Percentiles rank a stretch among this genome's conserved stretches.
These are phyloP conservation scores for Corylus americana DNA, from an alignment of 306 rosid genomes.

Conservation along the genomic window DNA sequence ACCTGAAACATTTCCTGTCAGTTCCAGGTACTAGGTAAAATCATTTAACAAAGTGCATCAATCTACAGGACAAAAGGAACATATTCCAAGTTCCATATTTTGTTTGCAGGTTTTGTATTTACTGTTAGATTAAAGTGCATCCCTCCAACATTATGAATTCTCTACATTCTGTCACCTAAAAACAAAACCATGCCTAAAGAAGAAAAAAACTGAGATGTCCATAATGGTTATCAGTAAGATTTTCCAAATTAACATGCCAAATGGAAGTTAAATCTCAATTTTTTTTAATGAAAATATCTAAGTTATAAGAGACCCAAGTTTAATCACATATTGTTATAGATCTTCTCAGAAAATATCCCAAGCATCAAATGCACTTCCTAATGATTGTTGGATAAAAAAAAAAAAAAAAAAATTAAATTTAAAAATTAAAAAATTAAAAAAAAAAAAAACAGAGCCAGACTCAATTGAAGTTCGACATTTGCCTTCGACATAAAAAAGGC, in stretches of 20 bases:
- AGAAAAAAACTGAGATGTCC: background rate
- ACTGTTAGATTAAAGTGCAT: constrained; percentile 1
- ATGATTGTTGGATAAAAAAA: background rate
- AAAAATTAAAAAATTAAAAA: too few species aligned
- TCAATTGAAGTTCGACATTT: background rate
- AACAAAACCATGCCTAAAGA: background rate
- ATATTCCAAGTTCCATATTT: constrained; percentile 5
- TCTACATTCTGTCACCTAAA: background rate
- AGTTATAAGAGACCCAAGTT: background rate
- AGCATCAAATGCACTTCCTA: background rate
- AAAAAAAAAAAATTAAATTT: background rate
- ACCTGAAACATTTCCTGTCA: constrained; percentile 42
- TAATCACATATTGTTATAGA: background rate
- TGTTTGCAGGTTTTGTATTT: background rate
- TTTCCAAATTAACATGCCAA: background rate
- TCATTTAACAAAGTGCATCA: constrained; percentile 21
- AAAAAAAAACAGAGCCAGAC: background rate
- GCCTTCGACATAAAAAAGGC: background rate
- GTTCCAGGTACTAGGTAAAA: constrained; percentile 27
- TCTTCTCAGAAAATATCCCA: background rate
- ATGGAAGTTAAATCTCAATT: too few species aligned
- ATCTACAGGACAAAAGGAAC: constrained; percentile 4
- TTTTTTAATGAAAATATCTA: background rate
- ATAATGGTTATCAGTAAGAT: background rate
- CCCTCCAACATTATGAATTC: background rate